Base-by-base conservation (phyloP, 345 rosid genomes). In the Microthlaspi erraticum region DNA sequence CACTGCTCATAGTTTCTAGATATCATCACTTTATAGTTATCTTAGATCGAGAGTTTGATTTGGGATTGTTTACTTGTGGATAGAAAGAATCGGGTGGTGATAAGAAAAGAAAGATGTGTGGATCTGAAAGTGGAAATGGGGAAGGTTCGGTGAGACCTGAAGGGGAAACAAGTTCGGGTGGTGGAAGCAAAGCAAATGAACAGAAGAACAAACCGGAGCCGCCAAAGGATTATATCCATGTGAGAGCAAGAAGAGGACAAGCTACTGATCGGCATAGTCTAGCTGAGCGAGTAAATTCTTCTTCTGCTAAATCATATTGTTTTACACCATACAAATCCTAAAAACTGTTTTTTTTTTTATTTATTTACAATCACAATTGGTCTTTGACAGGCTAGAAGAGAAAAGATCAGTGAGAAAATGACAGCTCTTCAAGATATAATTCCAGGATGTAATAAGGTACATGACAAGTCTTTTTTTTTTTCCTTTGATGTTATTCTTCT, bases 211-310 rank as follows among this genome's bases (percentile, higher is more conserved):
- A 91, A 42, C 62, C 88, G 0, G 96, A 94, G 76, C 97, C 83
- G 11, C 85, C 88, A 41, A 94, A 90, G 80, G 99, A 94, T 74
- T 94, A 83, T 71, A 94, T 94, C 41, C 99, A 94, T 76, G 99
- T 94, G 41, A 88, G 98, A 81, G 99, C 98, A 8, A 85, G 99
- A 78, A 81, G 99, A 72, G 99, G 98, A 51, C 97, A 94, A 81
- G 98, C 99, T 65, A 92, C 98, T 3, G 99, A 94, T 74, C 93
- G 95, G 65, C 99, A 94, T 78, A 94, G 99, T 82, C 82, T 94
- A 57, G 98, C 99, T 20, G 99, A 94, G 79, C 82, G 98, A 80
- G 99, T 92, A 88, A 88, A 82, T 53, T 36, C 41, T 53, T 36
- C 41, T 68, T 64, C 66, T 37, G 48, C 26, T 43, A 13, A 20